Base-by-base conservation (phyloP, 2,329 filamentous ascomycete genomes). In the Tolypocladium sp. region DNA sequence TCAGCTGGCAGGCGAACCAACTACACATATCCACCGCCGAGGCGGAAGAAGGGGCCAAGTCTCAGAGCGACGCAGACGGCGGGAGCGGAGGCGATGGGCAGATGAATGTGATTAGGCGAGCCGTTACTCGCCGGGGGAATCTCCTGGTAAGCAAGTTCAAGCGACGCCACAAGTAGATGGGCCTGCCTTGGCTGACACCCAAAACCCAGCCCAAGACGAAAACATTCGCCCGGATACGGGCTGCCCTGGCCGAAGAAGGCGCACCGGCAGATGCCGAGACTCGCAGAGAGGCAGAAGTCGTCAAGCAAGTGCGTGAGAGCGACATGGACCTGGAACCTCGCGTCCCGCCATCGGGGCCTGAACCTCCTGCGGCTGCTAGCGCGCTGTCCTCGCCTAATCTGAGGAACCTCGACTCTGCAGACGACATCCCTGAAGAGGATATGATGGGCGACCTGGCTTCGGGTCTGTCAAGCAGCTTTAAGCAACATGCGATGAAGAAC, bases 251-350 rank as follows among this genome's bases (percentile, higher is more conserved):
- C 59, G 94, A 99, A 75, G 94, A 99, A 75, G 83, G 85, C 20
- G 86, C 92, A 0, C 94, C 94, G 0, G 80, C 96, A 12, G 94
- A 99, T 67, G 88, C 89, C 49, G 94, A 99, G 72, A 86, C 91
- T 59, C 87, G 90, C 57, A 88, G 92, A 44, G 94, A 99, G 77
- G 92, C 93, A 42, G 93, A 97, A 73, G 94, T 97, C 6, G 91
- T 99, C 63, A 90, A 91, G 56, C 94, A 97, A 73, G 92, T 97
- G 35, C 89, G 92, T 49, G 94, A 97, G 72, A 93, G 88, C 66
- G 92, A 97, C 67, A 82, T 87, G 63, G 84, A 86, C 55, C 75
- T 86, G 17, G 82, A 84, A 59, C 76, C 71, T 60, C 71, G 71
- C 65, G 68, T 76, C 58, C 62, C 70, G 54, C 64, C 74, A 58